Conservation (phyloP, 2,329 filamentous ascomycete species). For the Penicillium capsulatum region DNA sequence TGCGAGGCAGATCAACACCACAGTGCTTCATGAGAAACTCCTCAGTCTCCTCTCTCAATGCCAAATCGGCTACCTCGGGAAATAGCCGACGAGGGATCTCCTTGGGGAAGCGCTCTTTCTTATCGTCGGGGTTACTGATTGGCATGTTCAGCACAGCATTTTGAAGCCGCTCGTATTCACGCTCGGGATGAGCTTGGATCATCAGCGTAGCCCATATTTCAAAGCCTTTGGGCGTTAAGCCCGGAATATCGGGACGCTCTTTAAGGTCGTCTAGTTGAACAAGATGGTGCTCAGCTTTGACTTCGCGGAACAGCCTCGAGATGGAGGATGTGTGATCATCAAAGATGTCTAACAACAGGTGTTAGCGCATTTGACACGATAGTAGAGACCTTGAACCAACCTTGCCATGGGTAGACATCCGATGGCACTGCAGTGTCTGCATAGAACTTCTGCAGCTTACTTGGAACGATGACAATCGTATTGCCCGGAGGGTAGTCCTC, state of each 20-base stretch:
- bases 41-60: constrained; percentile 58
- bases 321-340: constrained; percentile 52
- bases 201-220: constrained; percentile 67
- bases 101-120: constrained; percentile 70
- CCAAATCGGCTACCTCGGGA: constrained; percentile 55
- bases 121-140: constrained; percentile 62
- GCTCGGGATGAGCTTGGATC: constrained; percentile 70
- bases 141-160: constrained; percentile 67
- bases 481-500: constrained; percentile 64
- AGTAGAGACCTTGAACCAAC: too few species aligned
- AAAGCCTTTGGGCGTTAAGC: constrained; percentile 65
- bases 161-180: constrained; percentile 66
- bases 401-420: constrained; percentile 66
- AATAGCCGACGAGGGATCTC: constrained; percentile 71
- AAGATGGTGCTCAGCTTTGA: constrained; percentile 60
- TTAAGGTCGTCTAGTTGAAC: constrained; percentile 51
- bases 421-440: constrained; percentile 58
- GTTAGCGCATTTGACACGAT: constrained; percentile 8
- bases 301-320: constrained; percentile 54
- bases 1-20: constrained; percentile 44
- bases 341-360: constrained; percentile 49
- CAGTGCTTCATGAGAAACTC: constrained; percentile 55
- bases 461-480: constrained; percentile 68
- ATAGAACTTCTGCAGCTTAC: constrained; percentile 73
- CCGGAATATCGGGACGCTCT: constrained; percentile 57